Conservation (phyloP, 129 eudicot species). For the Artemisia tridentata region DNA sequence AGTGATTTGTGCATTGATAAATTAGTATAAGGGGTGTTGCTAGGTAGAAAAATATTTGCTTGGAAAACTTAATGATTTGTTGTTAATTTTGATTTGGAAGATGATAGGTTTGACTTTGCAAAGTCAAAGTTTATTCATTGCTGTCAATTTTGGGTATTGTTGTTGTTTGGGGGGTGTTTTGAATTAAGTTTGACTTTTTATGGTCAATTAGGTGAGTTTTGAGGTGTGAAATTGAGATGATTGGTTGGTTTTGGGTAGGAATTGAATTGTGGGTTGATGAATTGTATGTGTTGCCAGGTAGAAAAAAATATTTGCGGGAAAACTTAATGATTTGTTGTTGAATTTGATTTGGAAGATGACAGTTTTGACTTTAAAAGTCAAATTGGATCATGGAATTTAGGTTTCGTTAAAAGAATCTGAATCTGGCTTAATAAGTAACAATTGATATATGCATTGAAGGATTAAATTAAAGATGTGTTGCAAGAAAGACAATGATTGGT, state of each 20-base stretch:
- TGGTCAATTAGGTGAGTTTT: no score
- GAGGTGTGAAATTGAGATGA: no score
- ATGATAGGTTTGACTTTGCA: conserved; percentile 18
- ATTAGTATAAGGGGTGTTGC: background rate
- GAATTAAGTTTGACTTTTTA: no score
- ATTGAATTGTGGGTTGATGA: background rate
- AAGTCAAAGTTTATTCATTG: conserved; percentile 2
- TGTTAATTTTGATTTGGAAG: conserved; percentile 2
- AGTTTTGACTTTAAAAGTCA: conserved; percentile 25
- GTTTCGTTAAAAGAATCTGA: no score
- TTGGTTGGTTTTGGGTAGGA: background rate
- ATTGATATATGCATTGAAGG: no score
- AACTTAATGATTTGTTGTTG: background rate
- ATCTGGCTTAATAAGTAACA: no score
- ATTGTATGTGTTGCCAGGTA: background rate
- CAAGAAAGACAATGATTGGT: no score
- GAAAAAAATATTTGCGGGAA: background rate
- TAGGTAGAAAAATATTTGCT: background rate
- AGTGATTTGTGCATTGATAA: conserved; percentile 1
- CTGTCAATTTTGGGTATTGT: no score
- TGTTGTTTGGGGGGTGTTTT: no score
- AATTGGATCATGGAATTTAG: background rate
- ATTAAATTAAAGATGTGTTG: no score
- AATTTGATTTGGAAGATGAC: background rate
- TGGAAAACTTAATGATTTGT: background rate